Evolutionary conservation across 2,329 filamentous ascomycete species (phyloP).

Genomic region (Berkeleyomyces rouxiae): DNA sequence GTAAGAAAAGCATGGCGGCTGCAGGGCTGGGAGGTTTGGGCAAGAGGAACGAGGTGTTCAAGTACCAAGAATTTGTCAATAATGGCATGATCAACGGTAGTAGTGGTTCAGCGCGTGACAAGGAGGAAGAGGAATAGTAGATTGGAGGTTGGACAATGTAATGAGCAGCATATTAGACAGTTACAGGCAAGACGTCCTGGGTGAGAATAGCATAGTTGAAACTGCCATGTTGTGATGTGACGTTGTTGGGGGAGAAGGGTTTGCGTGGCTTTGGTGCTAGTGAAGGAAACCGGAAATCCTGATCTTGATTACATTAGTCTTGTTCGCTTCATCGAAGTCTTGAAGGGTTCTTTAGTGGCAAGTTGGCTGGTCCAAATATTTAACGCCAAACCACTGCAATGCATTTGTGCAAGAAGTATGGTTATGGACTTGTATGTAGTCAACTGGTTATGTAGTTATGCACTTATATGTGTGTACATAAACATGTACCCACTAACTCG

Average conservation of each 20-base stretch:
- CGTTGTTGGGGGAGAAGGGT: too few relatives aligned
- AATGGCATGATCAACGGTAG: conserved; percentile 36
- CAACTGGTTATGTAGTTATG: too few relatives aligned
- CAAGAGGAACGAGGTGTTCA: conserved; percentile 74
- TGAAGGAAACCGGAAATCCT: too few relatives aligned
- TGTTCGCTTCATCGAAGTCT: too few relatives aligned
- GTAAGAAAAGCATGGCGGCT: conserved; percentile 29
- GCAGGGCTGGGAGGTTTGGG: conserved; percentile 22
- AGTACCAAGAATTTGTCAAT: conserved; percentile 81
- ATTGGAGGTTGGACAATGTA: not conserved
- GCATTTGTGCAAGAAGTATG: not conserved
- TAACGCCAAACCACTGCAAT: not conserved
- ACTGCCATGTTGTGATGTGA: too few relatives aligned
- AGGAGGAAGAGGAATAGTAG: conserved; percentile 9
- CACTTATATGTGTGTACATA: not conserved
- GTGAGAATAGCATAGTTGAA: too few relatives aligned
- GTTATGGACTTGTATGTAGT: not conserved
- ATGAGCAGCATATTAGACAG: too few relatives aligned
- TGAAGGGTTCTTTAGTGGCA: not conserved
- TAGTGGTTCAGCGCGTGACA: conserved; percentile 2
- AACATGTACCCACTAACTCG: not conserved
- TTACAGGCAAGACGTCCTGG: too few relatives aligned
- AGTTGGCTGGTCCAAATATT: not conserved
- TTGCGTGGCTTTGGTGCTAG: too few relatives aligned
- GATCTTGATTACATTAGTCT: too few relatives aligned